Base-by-base conservation (phyloP, 345 rosid genomes). In the Jatropha curcas region DNA sequence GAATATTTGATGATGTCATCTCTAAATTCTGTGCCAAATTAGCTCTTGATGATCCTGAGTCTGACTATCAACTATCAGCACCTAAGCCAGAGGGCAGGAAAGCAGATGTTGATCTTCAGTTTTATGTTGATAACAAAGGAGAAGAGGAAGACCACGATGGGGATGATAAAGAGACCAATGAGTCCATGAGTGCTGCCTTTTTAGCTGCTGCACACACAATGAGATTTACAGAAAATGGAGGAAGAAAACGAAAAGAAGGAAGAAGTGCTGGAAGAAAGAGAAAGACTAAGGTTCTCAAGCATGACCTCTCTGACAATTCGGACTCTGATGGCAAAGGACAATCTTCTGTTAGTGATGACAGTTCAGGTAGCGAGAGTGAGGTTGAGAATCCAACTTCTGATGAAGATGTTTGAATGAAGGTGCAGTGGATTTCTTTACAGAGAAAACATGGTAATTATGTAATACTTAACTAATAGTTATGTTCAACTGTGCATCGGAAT, bases 91-190 rank as follows among this genome's bases (percentile, higher is more conserved):
- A 39, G 58, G 76, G 74, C 25, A 71, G 68, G 62, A 80, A 71
- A 50, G 56, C 34, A n/a, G 70, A 76, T 52, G 73, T 43, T 9
- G 80, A 72, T 71, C 43, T 73, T 67, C 74, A 51, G 24, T 81
- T 86, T 64, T 86, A 81, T 73, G 34, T 87, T 65, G 91, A 86
- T 71, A 74, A 77, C 51, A 68, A 73, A 67, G 85, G 82, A 48
- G 82, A 78, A 60, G 78, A 66, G 46, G 77, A 69, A 63, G 71
- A 61, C 31, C 67, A 37, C 13, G 73, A 74, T 27, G 77, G 75
- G 46, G 85, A 82, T 31, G 72, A 68, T n/a, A 16, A 30, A 24
- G 61, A 53, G 73, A 43, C 27, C 16, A 82, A 77, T 58, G 81
- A 79, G 71, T 73, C 79, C 20, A 70, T 74, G 82, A 84, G 70